Evolutionary conservation across 768 basidiomycete genomes (phyloP), one percentile per base, ranked within the genome.

Genomic region (Mrakia hoshinonis): DNA sequence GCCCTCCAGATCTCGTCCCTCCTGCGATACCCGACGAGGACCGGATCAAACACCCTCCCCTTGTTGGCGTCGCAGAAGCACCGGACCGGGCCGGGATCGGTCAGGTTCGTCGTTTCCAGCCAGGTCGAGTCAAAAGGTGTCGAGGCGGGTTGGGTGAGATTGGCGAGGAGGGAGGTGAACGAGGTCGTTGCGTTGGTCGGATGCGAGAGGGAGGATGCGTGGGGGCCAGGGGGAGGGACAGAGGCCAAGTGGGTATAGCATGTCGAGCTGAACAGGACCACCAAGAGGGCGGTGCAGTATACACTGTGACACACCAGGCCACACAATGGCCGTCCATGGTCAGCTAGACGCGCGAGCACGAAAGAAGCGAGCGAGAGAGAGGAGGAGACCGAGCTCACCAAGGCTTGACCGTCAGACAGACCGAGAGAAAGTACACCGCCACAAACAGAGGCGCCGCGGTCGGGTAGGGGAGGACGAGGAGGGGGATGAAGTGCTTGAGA

Each of bases 281-380:
- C 55, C 39, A 68, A 26, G 9, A 68, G 67, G 54, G 51, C 58
- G 15, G 54, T 68, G 29, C 67, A 68, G 67, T 68, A 68, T 20
- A 68, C 55, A 39, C 67, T 68, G 26, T 11, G 4, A 24, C 22
- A 47, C 1, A 39, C 2, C 1, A 58, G 67, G 64, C 9, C 46
- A 38, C 0, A 22, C 3, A 39, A 51, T 24, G 22, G 22, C 11
- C 7, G 5, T 10, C 13, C 38, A 36, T 10, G 3, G 55, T 51
- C 52, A 58, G 49, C 9, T 5, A 18, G 36, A 38, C 18, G 31
- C 34, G 3, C 12, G 31, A 31, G 24, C n/a, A 43, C 24, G 22
- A 20, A 29, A 9, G 3, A 38, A 29, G 24, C 20, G 36, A 46
- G 26, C 24, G 22, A 24, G 38, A 22, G 38, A 67, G 38, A 26